Evolutionary conservation across 164 flowering plant species (phyloP).

Genomic region (Echeveria elegans): DNA sequence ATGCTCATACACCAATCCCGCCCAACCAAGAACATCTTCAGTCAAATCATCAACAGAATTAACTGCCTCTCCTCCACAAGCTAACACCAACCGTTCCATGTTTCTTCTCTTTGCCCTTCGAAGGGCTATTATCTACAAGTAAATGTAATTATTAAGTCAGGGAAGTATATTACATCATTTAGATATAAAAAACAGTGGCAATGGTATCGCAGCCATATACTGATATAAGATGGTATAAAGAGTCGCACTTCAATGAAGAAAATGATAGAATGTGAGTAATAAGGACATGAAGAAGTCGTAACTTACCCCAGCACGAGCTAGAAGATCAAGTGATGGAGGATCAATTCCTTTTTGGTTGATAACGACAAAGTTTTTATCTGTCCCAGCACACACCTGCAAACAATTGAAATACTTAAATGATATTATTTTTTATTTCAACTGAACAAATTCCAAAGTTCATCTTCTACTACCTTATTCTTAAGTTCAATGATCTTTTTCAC

Average conservation of each 20-base stretch:
- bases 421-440: not conserved
- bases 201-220: not conserved
- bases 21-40: slow-evolving; percentile 97
- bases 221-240: too few relatives aligned
- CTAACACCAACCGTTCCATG: slow-evolving; percentile 89
- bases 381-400: slow-evolving; percentile 79
- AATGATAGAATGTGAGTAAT: not conserved
- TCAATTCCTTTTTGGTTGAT: slow-evolving; percentile 98
- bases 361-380: slow-evolving; percentile 73
- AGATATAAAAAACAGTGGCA: not conserved
- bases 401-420: not conserved
- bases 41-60: slow-evolving; percentile 88
- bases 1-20: slow-evolving; percentile 97
- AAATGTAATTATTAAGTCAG: not conserved
- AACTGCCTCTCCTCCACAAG: slow-evolving; percentile 99
- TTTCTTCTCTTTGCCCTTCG: slow-evolving; percentile 97
- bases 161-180: not conserved
- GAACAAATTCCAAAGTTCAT: not conserved
- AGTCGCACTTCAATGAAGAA: too few relatives aligned
- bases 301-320: slow-evolving; percentile 92
- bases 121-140: slow-evolving; percentile 74
- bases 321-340: slow-evolving; percentile 91
- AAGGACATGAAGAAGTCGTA: not conserved
- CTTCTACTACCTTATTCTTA: slow-evolving; percentile 56
- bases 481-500: slow-evolving; percentile 81